phyloP scores from a whole-genome alignment of 139 green algal genomes.

The Asterochloris erici region DNA sequence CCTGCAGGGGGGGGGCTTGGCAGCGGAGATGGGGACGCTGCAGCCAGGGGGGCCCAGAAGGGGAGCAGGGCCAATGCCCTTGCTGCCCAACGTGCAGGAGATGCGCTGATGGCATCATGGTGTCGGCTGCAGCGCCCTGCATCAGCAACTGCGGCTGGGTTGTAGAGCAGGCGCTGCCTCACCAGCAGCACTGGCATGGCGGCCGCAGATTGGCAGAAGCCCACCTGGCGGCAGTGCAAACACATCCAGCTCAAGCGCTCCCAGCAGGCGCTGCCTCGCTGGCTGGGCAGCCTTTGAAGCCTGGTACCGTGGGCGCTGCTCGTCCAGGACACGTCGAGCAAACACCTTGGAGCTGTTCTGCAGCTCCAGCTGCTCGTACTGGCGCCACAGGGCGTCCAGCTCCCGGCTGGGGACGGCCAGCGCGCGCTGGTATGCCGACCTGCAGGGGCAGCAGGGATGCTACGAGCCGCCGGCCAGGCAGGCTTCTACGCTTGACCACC shows the following conservation, averaged over 20 bases:
- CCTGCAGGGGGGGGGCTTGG: not conserved
- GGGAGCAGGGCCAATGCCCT: too few species aligned
- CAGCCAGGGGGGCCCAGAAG: too few species aligned
- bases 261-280: conserved; percentile 45
- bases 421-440: conserved; percentile 73
- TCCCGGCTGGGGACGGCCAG: conserved; percentile 67
- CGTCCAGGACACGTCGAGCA: conserved; percentile 63
- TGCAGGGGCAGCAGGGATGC: conserved; percentile 15
- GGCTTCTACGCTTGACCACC: not conserved
- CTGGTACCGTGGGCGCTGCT: conserved; percentile 75
- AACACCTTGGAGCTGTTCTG: conserved; percentile 52
- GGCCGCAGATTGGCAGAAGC: not conserved
- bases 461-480: not conserved
- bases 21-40: not conserved
- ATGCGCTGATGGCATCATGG: too few species aligned
- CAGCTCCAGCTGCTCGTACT: conserved; percentile 88
- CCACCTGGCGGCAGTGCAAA: conserved; percentile 68
- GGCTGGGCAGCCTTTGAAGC: conserved; percentile 37
- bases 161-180: not conserved
- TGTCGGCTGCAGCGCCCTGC: too few species aligned
- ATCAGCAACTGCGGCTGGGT: not conserved
- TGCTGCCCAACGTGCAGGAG: not conserved
- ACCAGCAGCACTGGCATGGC: not conserved
- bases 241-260: conserved; percentile 39
- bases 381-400: conserved; percentile 81